phyloP scores from a whole-genome alignment of 1,139 yeast genomes.

The Kazachstania sp. region DNA sequence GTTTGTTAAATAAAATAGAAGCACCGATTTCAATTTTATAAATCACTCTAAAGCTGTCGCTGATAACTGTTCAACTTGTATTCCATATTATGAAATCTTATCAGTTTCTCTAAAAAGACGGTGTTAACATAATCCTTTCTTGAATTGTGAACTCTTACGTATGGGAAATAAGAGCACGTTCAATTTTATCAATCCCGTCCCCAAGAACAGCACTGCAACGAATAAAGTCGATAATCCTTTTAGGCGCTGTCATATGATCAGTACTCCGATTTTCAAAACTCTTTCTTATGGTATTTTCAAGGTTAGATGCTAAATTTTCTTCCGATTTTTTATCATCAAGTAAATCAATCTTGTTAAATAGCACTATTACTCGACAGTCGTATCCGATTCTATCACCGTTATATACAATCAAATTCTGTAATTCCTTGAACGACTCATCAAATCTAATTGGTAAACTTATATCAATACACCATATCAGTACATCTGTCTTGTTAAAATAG shows the following conservation, averaged over 20 bases:
- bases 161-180: slow-evolving; percentile 2
- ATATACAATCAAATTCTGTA: slow-evolving; percentile 44
- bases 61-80: too few species aligned
- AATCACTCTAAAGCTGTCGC: too few species aligned
- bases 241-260: background rate
- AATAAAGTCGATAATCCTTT: slow-evolving; percentile 6
- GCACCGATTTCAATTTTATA: too few species aligned
- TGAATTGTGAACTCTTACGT: background rate
- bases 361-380: slow-evolving; percentile 43
- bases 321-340: slow-evolving; percentile 13
- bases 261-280: background rate
- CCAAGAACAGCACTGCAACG: slow-evolving; percentile 15
- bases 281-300: background rate
- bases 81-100: too few species aligned
- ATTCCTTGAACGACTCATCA: slow-evolving; percentile 55
- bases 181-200: slow-evolving; percentile 10
- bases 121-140: background rate
- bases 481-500: slow-evolving; percentile 79
- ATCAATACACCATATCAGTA: slow-evolving; percentile 90
- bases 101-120: too few species aligned
- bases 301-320: background rate
- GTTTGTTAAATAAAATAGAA: too few species aligned
- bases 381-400: slow-evolving; percentile 63
- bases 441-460: slow-evolving; percentile 53
- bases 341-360: slow-evolving; percentile 53